phyloP scores from a whole-genome alignment of 2,329 filamentous ascomycete species.

The Chlorencoelia australis region DNA sequence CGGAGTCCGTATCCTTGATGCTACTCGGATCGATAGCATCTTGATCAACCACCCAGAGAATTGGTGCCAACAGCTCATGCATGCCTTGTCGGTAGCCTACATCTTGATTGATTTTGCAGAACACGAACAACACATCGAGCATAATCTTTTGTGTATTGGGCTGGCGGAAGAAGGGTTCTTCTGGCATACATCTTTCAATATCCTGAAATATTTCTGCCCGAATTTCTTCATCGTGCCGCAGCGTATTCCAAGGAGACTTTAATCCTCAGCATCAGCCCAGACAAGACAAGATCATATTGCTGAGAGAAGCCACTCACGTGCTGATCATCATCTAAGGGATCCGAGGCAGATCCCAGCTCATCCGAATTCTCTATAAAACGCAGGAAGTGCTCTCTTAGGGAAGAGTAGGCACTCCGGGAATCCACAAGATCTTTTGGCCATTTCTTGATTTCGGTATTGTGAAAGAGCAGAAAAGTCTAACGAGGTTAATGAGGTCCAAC shows the following conservation, averaged over 20 bases:
- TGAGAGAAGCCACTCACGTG: slow-evolving; percentile 32
- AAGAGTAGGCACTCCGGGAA: slow-evolving; percentile 63
- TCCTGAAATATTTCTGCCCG: slow-evolving; percentile 89
- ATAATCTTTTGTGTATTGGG: slow-evolving; percentile 69
- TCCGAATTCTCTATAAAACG: slow-evolving; percentile 78
- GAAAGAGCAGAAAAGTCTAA: slow-evolving; percentile 76
- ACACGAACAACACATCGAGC: slow-evolving; percentile 84
- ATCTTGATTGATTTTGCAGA: slow-evolving; percentile 82
- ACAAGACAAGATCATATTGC: background rate
- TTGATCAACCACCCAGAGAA: slow-evolving; percentile 73
- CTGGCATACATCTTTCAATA: slow-evolving; percentile 81
- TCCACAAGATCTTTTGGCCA: slow-evolving; percentile 62
- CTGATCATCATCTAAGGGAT: slow-evolving; percentile 77
- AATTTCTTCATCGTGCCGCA: slow-evolving; percentile 73
- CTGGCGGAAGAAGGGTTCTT: slow-evolving; percentile 82
- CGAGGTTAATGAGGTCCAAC: slow-evolving; percentile 3
- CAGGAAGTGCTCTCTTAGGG: slow-evolving; percentile 63
- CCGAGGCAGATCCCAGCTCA: slow-evolving; percentile 61
- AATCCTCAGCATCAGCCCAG: slow-evolving; percentile 33
- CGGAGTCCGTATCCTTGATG: slow-evolving; percentile 1
- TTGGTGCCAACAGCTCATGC: slow-evolving; percentile 88
- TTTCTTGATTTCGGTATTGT: slow-evolving; percentile 49
- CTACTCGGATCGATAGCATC: slow-evolving; percentile 56
- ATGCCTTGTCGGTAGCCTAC: slow-evolving; percentile 94
- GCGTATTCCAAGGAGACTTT: slow-evolving; percentile 85